These are phyloP conservation scores for Globisporangium abappressorium DNA, from an alignment of 352 stramenopile species.

Conservation along the genomic window DNA sequence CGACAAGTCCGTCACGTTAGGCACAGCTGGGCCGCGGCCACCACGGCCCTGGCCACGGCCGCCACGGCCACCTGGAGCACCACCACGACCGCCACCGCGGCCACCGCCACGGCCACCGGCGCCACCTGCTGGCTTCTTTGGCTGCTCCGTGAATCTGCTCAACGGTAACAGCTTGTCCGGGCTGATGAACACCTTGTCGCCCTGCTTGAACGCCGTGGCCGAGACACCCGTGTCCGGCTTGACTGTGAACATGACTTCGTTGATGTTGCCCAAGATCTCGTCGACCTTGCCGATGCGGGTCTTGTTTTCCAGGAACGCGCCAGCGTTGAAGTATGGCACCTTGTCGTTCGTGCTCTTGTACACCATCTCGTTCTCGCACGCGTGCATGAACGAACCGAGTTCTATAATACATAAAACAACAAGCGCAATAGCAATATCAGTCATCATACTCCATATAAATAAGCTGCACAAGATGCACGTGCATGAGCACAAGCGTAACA, in stretches of 20 bases:
- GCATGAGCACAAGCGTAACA: neutral
- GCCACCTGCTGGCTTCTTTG: conserved; percentile 52
- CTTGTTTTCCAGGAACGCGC: conserved; percentile 98
- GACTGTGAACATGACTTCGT: conserved; percentile 96
- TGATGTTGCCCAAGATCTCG: conserved; percentile 98
- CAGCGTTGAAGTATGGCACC: conserved; percentile 99
- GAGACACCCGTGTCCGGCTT: conserved; percentile 95
- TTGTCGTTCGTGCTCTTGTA: conserved; percentile 96
- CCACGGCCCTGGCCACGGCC: conserved; percentile 25
- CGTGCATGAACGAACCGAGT: conserved; percentile 94
- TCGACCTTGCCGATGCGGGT: conserved; percentile 99
- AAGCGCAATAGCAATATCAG: neutral
- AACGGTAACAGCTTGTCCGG: conserved; percentile 97
- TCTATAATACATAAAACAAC: conserved; percentile 53
- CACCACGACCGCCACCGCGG: conserved; percentile 36
- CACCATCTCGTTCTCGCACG: conserved; percentile 97
- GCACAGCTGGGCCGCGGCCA: too few relatives aligned
- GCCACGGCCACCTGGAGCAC: conserved; percentile 30
- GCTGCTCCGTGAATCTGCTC: conserved; percentile 94
- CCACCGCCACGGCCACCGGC: conserved; percentile 36
- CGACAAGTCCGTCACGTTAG: too few relatives aligned
- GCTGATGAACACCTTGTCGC: conserved; percentile 97
- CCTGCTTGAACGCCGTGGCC: conserved; percentile 94
- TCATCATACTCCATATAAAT: neutral
- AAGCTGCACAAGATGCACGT: neutral